These are phyloP conservation scores for Papilionanthe hybrid DNA, from an alignment of 116 monocot species.

Conservation along the genomic window DNA sequence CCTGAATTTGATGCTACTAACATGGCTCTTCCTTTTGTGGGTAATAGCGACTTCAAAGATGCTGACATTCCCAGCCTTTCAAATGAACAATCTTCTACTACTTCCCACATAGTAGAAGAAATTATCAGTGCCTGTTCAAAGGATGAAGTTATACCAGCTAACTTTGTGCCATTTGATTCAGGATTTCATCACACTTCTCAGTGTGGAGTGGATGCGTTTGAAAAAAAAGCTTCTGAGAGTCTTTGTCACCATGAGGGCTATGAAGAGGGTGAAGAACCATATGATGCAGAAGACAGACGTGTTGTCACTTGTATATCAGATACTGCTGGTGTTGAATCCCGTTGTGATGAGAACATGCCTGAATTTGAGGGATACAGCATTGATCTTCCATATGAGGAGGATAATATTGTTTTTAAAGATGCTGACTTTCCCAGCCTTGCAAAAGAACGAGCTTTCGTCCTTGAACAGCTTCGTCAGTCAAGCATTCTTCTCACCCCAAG, in stretches of 20 bases:
- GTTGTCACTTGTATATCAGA: not conserved
- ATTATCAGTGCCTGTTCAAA: not conserved
- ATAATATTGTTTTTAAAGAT: constrained; percentile 11
- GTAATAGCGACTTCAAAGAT: constrained; percentile 12
- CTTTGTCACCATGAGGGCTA: not conserved
- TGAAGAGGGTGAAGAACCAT: not conserved
- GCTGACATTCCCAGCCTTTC: constrained; percentile 23
- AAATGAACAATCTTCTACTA: constrained; percentile 28
- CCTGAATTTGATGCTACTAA: constrained; percentile 65
- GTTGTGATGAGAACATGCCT: constrained; percentile 35
- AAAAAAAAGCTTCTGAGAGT: constrained; percentile 5
- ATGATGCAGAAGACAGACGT: constrained; percentile 3
- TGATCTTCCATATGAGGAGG: constrained; percentile 21
- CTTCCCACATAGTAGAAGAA: constrained; percentile 1
- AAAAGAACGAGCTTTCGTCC: constrained; percentile 31
- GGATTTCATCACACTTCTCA: constrained; percentile 1
- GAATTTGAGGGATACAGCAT: constrained; percentile 60
- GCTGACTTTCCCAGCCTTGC: constrained; percentile 24
- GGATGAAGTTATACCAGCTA: not conserved
- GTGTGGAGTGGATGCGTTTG: not conserved
- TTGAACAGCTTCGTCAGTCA: constrained; percentile 29
- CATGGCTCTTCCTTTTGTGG: constrained; percentile 25
- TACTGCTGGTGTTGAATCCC: constrained; percentile 1
- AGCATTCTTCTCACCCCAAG: constrained; percentile 22
- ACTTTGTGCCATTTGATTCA: not conserved